A percentile compares a stretch with the other conserved stretches of the same genome.
Conservation (phyloP, 257 asterid species). For the Jasminum sambac region DNA sequence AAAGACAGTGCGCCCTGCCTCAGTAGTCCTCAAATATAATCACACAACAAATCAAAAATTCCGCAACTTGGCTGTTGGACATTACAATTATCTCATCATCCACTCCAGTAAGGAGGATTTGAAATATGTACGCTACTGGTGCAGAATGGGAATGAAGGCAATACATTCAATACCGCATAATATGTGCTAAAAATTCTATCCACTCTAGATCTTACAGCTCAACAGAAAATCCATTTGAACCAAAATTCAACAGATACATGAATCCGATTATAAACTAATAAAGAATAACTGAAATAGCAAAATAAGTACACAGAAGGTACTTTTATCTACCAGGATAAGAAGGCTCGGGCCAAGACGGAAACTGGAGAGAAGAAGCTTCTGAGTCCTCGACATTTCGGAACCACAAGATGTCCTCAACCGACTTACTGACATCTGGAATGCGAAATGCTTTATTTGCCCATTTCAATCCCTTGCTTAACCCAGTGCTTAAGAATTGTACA, state of each 20-base stretch:
- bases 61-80: not conserved
- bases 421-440: constrained; percentile 54
- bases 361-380: constrained; percentile 26
- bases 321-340: constrained; percentile 56
- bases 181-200: not conserved
- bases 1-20: not conserved
- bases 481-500: constrained; percentile 44
- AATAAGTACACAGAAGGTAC: not conserved
- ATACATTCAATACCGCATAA: not conserved
- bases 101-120: not conserved
- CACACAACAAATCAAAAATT: not conserved
- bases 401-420: constrained; percentile 79
- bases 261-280: not conserved
- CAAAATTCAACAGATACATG: not conserved
- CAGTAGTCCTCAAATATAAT: constrained; percentile 2
- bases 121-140: not conserved
- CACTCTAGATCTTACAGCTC: not conserved
- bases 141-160: not conserved
- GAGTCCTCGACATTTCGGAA: constrained; percentile 72
- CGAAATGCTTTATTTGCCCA: constrained; percentile 71
- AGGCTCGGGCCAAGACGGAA: constrained; percentile 83
- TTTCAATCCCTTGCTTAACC: constrained; percentile 55
- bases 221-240: not conserved
- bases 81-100: not conserved
- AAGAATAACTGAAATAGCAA: not conserved